Evolutionary conservation across 495 filamentous ascomycete species (phyloP).

Genomic region (Cenococcum geophilum): DNA sequence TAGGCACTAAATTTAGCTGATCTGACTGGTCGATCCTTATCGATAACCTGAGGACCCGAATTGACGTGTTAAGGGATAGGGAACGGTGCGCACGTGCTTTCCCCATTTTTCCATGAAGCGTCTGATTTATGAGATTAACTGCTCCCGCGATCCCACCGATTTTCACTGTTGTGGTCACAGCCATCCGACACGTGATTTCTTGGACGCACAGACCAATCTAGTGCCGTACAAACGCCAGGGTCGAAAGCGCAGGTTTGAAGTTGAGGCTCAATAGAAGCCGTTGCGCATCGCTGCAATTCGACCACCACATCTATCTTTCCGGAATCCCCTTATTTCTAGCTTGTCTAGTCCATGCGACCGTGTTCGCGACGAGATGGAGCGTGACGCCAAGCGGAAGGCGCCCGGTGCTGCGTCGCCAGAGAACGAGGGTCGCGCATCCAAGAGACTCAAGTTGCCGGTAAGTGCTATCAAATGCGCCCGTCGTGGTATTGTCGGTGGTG

Average conservation of each 20-base stretch:
- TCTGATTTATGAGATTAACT: no score
- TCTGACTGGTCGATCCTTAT: no score
- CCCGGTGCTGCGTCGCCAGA: conserved; percentile 40
- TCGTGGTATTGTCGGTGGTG: conserved; percentile 15
- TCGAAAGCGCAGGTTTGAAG: background rate
- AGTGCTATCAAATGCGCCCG: conserved; percentile 25
- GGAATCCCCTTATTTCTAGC: background rate
- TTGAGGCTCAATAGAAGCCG: conserved; percentile 2
- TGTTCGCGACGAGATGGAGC: conserved; percentile 25
- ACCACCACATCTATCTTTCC: background rate
- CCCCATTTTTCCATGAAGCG: no score
- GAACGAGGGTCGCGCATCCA: conserved; percentile 37
- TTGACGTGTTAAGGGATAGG: no score
- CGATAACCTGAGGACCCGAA: no score
- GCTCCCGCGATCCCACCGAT: background rate
- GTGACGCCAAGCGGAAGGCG: conserved; percentile 55
- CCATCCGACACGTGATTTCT: background rate
- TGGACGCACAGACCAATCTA: no score
- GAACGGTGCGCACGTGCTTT: no score
- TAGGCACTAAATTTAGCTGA: no score
- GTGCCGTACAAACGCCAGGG: conserved; percentile 2
- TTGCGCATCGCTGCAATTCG: conserved; percentile 5
- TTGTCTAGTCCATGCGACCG: conserved; percentile 18
- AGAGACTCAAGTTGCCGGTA: conserved; percentile 41
- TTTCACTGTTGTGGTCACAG: background rate